A percentile compares a stretch with the other conserved stretches of the same genome.
Conservation (phyloP, 805 yeast species). For the Jamesozyma rosinii region DNA sequence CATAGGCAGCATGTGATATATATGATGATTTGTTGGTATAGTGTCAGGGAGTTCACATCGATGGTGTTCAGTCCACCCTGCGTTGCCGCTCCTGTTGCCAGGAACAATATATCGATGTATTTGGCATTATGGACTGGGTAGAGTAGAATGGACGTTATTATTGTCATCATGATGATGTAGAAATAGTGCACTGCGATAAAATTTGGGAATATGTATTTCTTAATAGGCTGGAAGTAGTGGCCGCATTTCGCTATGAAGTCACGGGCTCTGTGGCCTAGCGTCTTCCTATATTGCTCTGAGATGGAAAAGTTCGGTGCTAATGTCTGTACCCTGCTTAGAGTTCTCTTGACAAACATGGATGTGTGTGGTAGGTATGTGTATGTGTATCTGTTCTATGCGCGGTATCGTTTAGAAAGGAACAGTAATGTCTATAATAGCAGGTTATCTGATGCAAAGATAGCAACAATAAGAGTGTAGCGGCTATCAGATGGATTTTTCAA, state of each 20-base stretch:
- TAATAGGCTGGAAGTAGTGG: constrained; percentile 28
- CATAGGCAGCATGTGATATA: constrained; percentile 56
- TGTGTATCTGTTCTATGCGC: no score
- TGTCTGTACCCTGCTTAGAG: constrained; percentile 22
- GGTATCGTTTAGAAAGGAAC: no score
- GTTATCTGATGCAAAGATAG: no score
- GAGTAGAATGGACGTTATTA: constrained; percentile 64
- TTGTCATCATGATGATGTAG: constrained; percentile 50
- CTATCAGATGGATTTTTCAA: no score
- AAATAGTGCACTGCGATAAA: constrained; percentile 59
- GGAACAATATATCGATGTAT: constrained; percentile 75
- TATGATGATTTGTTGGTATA: constrained; percentile 74
- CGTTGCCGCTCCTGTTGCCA: constrained; percentile 68
- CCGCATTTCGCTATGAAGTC: constrained; percentile 31
- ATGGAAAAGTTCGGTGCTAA: constrained; percentile 16
- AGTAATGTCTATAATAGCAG: no score
- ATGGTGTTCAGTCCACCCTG: constrained; percentile 89
- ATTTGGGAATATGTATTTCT: constrained; percentile 35
- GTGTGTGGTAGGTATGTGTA: no score
- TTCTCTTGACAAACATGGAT: constrained; percentile 8
- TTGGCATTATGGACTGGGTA: constrained; percentile 58
- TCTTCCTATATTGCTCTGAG: constrained; percentile 22
- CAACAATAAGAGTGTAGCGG: no score
- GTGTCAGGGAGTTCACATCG: constrained; percentile 48
- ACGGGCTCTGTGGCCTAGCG: constrained; percentile 34